These are phyloP conservation scores for Nicotiana noctiflora DNA, from an alignment of 257 asterid genomes.

Conservation along the genomic window DNA sequence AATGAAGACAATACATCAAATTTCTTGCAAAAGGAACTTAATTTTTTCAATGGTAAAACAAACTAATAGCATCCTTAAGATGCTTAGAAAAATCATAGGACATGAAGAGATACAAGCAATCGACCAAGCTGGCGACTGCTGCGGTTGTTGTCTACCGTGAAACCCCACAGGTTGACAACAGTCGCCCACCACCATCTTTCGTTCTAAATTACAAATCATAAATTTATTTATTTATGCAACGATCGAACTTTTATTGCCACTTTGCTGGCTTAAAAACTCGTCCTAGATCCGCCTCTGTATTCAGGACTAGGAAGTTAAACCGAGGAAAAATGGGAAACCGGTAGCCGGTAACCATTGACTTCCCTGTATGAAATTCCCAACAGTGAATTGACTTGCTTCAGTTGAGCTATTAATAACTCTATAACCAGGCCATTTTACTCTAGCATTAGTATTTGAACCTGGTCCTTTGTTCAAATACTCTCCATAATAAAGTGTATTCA, in stretches of 20 bases:
- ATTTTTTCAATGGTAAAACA: not conserved
- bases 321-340: conserved; percentile 40
- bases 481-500: conserved; percentile 57
- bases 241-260: not conserved
- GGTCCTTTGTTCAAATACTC: conserved; percentile 80
- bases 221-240: not conserved
- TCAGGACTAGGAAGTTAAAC: conserved; percentile 37
- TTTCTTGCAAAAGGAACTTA: not conserved
- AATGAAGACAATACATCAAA: not conserved
- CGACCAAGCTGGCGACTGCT: not conserved
- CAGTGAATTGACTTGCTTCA: conserved; percentile 69
- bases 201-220: not conserved
- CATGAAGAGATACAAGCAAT: not conserved
- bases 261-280: not conserved
- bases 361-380: conserved; percentile 61
- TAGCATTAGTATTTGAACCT: conserved; percentile 55
- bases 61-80: not conserved
- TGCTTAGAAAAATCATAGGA: not conserved
- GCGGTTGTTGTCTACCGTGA: not conserved
- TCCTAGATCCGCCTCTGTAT: not conserved
- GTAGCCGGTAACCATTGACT: conserved; percentile 46
- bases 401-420: conserved; percentile 41
- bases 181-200: not conserved
- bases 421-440: conserved; percentile 91
- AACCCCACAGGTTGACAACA: not conserved